Conservation (phyloP, 495 filamentous ascomycete species). For the Tirmania nivea region DNA sequence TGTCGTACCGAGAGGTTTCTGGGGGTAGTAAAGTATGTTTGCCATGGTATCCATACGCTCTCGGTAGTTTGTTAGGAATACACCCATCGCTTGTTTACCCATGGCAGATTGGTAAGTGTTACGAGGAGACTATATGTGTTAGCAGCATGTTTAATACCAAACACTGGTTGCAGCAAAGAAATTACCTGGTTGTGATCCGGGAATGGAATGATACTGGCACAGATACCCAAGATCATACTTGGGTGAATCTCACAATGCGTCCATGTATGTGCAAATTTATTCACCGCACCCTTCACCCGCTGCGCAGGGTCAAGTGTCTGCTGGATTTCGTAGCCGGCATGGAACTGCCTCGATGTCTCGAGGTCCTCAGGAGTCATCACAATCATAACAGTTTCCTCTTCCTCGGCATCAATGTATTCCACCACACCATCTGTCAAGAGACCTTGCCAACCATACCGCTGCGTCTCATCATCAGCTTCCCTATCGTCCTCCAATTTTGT, state of each 20-base stretch:
- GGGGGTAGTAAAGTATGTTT: slow-evolving; percentile 95
- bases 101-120: slow-evolving; percentile 99
- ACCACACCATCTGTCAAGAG: slow-evolving; percentile 61
- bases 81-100: slow-evolving; percentile 99
- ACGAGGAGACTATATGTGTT: slow-evolving; percentile 48
- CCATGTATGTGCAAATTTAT: slow-evolving; percentile 57
- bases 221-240: slow-evolving; percentile 95
- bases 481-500: slow-evolving; percentile 46
- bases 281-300: slow-evolving; percentile 59
- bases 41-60: slow-evolving; percentile 98
- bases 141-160: slow-evolving; percentile 3
- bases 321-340: slow-evolving; percentile 42
- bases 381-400: slow-evolving; percentile 97
- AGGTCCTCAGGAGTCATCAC: slow-evolving; percentile 95
- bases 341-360: slow-evolving; percentile 42
- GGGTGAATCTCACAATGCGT: slow-evolving; percentile 99
- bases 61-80: slow-evolving; percentile 88
- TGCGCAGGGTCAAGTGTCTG: slow-evolving; percentile 38
- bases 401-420: slow-evolving; percentile 91
- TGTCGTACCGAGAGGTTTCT: slow-evolving; percentile 90
- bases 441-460: slow-evolving; percentile 66
- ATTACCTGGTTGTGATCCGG: slow-evolving; percentile 86
- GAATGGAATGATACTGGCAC: slow-evolving; percentile 97
- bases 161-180: slow-evolving; percentile 1
- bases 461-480: slow-evolving; percentile 33